Evolutionary conservation across 441 rosid species (phyloP).

Genomic region (Isatis lusitanica): DNA sequence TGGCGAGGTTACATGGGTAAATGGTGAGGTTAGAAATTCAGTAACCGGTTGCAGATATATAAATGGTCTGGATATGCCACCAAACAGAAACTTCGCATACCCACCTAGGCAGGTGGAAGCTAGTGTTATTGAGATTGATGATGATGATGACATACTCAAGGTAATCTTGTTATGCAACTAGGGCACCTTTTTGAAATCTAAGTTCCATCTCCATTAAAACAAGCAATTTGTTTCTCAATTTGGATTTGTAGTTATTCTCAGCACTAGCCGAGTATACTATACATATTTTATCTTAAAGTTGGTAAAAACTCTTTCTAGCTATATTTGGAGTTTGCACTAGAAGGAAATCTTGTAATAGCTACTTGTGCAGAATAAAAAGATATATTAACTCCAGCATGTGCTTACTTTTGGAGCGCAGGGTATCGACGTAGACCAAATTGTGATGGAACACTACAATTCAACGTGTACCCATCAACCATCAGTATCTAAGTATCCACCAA

Average conservation of each 20-base stretch:
- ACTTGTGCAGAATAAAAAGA: not conserved
- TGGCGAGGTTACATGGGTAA: constrained; percentile 35
- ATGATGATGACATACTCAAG: constrained; percentile 74
- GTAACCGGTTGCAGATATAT: constrained; percentile 22
- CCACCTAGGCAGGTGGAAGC: constrained; percentile 39
- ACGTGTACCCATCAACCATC: constrained; percentile 63
- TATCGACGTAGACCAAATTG: constrained; percentile 81
- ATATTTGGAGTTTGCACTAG: not conserved
- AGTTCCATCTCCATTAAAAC: not conserved
- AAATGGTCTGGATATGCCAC: constrained; percentile 31
- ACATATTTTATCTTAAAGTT: not conserved
- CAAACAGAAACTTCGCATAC: constrained; percentile 33
- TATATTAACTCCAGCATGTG: not conserved
- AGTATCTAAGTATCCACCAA: constrained; percentile 50
- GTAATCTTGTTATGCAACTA: constrained; percentile 40
- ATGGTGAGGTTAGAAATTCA: constrained; percentile 36
- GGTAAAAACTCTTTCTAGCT: not conserved
- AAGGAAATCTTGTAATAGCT: constrained; percentile 3
- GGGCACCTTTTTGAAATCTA: not conserved
- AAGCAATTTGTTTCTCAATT: not conserved
- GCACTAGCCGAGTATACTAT: not conserved
- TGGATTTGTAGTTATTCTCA: not conserved
- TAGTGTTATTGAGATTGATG: constrained; percentile 59
- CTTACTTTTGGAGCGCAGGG: constrained; percentile 46
- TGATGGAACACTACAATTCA: constrained; percentile 75